phyloP scores from a whole-genome alignment of 83 land plant genomes.

The Isoetes engelmannii region DNA sequence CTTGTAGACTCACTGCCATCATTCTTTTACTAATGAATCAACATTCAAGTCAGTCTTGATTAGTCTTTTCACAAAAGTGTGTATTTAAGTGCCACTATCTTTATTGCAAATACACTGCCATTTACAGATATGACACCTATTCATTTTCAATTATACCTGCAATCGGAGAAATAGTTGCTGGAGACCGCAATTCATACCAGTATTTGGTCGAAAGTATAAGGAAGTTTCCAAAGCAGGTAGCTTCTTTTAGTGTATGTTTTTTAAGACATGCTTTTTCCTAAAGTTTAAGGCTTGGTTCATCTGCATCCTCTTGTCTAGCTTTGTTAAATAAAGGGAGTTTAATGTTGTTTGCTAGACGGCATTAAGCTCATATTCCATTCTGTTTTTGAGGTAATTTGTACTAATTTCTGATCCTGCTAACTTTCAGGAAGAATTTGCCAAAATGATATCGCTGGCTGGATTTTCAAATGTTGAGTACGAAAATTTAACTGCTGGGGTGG shows the following conservation, averaged over 20 bases:
- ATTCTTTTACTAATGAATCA: background rate
- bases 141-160: conserved; percentile 80
- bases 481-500: conserved; percentile 87
- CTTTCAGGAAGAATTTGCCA: conserved; percentile 70
- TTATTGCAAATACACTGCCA: background rate
- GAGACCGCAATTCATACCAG: conserved; percentile 86
- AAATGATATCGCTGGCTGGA: conserved; percentile 79
- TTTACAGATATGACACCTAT: conserved; percentile 73
- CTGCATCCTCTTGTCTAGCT: no score
- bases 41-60: background rate
- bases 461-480: conserved; percentile 89
- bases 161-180: conserved; percentile 78
- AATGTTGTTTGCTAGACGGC: no score
- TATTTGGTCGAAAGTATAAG: conserved; percentile 91
- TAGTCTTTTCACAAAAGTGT: background rate
- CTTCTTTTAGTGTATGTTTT: no score
- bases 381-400: no score
- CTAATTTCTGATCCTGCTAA: no score
- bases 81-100: background rate
- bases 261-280: no score
- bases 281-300: no score
- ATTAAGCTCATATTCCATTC: no score
- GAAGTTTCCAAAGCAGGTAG: conserved; percentile 60
- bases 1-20: no score
- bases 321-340: no score